phyloP scores from a whole-genome alignment of 2,329 filamentous ascomycete species.

The Paraconiothyrium sp. region DNA sequence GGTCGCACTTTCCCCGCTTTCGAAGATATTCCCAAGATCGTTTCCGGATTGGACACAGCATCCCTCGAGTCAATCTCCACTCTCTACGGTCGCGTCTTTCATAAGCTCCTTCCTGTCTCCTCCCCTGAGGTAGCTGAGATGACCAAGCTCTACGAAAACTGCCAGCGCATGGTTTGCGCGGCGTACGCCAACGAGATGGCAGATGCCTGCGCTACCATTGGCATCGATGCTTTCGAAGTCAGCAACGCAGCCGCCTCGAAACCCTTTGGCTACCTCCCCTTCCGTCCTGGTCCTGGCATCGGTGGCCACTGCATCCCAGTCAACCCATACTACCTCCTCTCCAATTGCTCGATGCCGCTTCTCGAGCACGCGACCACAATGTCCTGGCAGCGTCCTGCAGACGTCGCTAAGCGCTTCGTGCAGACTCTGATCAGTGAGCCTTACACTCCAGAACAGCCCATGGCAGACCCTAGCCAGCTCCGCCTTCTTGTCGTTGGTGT shows the following conservation, averaged over 20 bases:
- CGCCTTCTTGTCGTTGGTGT: conserved; percentile 64
- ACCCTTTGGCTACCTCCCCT: conserved; percentile 61
- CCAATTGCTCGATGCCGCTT: conserved; percentile 59
- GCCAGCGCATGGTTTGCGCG: conserved; percentile 65
- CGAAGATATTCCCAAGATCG: conserved; percentile 62
- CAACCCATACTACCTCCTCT: conserved; percentile 62
- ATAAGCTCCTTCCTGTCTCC: conserved; percentile 61
- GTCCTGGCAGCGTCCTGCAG: conserved; percentile 56
- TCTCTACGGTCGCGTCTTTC: conserved; percentile 61
- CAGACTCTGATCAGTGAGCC: conserved; percentile 13
- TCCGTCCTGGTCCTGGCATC: conserved; percentile 60
- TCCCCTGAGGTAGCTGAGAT: conserved; percentile 66
- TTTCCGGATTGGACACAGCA: conserved; percentile 56
- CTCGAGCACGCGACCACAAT: conserved; percentile 56
- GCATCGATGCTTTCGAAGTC: conserved; percentile 62
- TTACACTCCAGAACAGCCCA: not conserved
- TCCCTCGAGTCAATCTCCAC: conserved; percentile 57
- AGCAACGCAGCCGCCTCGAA: conserved; percentile 60
- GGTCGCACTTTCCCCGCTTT: conserved; percentile 54
- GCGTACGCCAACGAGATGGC: conserved; percentile 67
- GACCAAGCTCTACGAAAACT: conserved; percentile 68
- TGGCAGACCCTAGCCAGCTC: conserved; percentile 16
- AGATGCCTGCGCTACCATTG: conserved; percentile 58
- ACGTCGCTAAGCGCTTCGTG: conserved; percentile 33
- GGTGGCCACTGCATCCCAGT: conserved; percentile 67